Percentiles rank a stretch among this genome's conserved stretches.
phyloP scores from a whole-genome alignment of 2,329 filamentous ascomycete genomes.

The Neonectria punicea region DNA sequence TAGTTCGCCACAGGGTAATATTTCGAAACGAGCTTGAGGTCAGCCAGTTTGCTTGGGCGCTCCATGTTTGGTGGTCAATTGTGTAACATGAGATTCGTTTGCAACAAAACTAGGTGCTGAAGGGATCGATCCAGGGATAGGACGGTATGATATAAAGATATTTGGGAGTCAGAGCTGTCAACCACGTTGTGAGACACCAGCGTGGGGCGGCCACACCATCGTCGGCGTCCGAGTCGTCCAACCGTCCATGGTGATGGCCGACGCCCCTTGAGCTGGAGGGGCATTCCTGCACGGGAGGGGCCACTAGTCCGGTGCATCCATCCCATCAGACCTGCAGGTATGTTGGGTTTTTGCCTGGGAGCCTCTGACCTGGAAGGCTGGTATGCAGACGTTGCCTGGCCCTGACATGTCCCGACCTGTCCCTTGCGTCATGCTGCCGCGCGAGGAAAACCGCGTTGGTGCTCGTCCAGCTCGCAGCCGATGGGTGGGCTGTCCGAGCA shows the following conservation, averaged over 20 bases:
- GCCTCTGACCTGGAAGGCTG: constrained; percentile 33
- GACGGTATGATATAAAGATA: constrained; percentile 46
- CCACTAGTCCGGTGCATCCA: constrained; percentile 37
- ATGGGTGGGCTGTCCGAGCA: constrained; percentile 6
- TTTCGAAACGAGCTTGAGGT: constrained; percentile 53
- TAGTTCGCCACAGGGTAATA: constrained; percentile 54
- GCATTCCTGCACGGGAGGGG: constrained; percentile 43
- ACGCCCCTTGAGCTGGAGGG: constrained; percentile 41
- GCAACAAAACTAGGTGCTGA: constrained; percentile 34
- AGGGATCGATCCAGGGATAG: constrained; percentile 39
- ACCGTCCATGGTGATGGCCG: constrained; percentile 33
- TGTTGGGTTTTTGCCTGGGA: constrained; percentile 28
- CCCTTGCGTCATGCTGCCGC: constrained; percentile 38
- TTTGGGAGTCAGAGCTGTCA: constrained; percentile 34
- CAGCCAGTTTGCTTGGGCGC: constrained; percentile 48
- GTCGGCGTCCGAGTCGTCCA: constrained; percentile 33
- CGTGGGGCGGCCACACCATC: constrained; percentile 40
- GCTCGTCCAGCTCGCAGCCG: neutral
- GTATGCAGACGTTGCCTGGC: constrained; percentile 37
- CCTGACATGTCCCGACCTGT: constrained; percentile 33
- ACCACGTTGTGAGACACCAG: constrained; percentile 38
- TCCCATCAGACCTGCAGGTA: constrained; percentile 38
- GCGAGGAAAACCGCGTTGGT: neutral
- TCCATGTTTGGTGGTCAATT: constrained; percentile 48
- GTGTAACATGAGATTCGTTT: constrained; percentile 35